Evolutionary conservation across 805 yeast genomes (phyloP).

Genomic region (Sugiyamaella floridensis): DNA sequence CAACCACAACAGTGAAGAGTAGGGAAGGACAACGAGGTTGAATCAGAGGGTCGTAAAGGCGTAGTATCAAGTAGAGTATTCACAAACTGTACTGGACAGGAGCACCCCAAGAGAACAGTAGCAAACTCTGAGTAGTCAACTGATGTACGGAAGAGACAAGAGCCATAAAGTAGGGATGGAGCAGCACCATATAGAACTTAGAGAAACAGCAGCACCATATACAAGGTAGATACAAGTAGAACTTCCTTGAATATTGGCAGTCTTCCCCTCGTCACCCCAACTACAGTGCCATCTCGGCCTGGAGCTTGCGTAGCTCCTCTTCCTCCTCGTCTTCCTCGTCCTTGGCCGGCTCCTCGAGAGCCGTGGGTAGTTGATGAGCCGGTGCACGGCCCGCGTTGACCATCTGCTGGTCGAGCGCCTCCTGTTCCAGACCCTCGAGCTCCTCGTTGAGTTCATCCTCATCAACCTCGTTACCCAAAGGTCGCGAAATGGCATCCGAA

Average conservation of each 20-base stretch:
- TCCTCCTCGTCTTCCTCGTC: slow-evolving; percentile 37
- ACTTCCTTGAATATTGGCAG: background rate
- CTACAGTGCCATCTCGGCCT: slow-evolving; percentile 39
- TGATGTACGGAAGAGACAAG: too few relatives aligned
- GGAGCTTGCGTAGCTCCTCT: slow-evolving; percentile 37
- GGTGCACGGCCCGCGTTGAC: slow-evolving; percentile 40
- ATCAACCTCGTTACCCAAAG: slow-evolving; percentile 69
- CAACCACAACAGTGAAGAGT: background rate
- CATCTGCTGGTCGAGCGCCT: slow-evolving; percentile 57
- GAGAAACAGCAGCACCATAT: too few relatives aligned
- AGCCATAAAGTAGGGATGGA: too few relatives aligned
- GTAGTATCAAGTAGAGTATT: too few relatives aligned
- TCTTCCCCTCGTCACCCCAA: background rate
- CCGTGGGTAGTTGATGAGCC: slow-evolving; percentile 27
- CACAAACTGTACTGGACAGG: too few relatives aligned
- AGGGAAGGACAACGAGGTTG: background rate
- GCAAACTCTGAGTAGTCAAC: too few relatives aligned
- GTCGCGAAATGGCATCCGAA: slow-evolving; percentile 91
- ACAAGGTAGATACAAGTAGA: too few relatives aligned
- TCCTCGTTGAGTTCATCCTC: slow-evolving; percentile 95
- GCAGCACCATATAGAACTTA: too few relatives aligned
- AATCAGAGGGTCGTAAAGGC: too few relatives aligned
- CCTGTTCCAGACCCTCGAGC: slow-evolving; percentile 80
- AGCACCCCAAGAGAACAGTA: too few relatives aligned
- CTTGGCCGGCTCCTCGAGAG: slow-evolving; percentile 16